phyloP scores from a whole-genome alignment of 1,139 yeast species.

The Geotrichum candidum region DNA sequence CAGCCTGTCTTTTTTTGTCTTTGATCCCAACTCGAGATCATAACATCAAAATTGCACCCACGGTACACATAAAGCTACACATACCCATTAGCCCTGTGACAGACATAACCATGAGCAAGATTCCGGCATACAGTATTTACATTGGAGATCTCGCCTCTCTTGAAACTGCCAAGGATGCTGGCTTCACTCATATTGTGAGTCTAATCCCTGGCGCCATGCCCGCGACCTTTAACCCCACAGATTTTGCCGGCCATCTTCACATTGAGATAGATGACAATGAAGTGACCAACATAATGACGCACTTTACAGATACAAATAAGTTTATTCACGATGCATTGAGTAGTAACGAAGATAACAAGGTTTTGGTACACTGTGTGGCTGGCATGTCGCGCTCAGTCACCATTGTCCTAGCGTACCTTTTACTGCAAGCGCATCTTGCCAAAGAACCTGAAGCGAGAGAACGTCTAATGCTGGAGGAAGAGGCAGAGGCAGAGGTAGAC shows the following conservation, averaged over 20 bases:
- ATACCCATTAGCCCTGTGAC: neutral
- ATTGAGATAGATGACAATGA: constrained; percentile 63
- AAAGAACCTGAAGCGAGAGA: neutral
- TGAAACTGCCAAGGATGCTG: neutral
- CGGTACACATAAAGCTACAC: neutral
- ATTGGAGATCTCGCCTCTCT: constrained; percentile 1
- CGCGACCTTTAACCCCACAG: neutral
- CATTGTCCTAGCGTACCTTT: constrained; percentile 69
- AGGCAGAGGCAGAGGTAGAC: constrained; percentile 50
- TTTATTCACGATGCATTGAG: constrained; percentile 63
- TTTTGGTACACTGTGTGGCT: constrained; percentile 49
- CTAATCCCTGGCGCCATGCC: constrained; percentile 1
- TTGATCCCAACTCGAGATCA: neutral
- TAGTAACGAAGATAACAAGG: constrained; percentile 26
- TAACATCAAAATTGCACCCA: neutral
- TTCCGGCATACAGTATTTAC: neutral
- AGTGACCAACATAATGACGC: constrained; percentile 56
- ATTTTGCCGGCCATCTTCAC: constrained; percentile 42
- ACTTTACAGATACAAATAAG: constrained; percentile 52
- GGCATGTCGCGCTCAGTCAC: constrained; percentile 82
- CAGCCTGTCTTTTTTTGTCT: neutral
- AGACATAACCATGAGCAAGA: neutral
- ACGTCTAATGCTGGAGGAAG: neutral
- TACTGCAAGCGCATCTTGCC: constrained; percentile 36
- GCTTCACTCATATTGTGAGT: neutral